phyloP scores from a whole-genome alignment of 768 basidiomycete genomes.

The Suillus spraguei region DNA sequence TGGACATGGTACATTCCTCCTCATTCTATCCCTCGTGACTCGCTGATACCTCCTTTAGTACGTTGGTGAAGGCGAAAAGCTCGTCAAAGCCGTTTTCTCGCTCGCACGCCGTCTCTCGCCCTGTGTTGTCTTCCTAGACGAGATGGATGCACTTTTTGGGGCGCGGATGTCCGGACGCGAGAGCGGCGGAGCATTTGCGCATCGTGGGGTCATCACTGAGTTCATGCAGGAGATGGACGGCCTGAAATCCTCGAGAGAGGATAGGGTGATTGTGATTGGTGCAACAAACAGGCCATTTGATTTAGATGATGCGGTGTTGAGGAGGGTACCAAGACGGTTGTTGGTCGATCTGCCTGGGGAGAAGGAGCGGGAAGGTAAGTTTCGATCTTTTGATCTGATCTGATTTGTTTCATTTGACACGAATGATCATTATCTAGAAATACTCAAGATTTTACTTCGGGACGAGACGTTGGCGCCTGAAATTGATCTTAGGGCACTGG shows the following conservation, averaged over 20 bases:
- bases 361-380: slow-evolving; percentile 80
- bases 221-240: slow-evolving; percentile 99
- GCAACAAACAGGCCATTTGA: slow-evolving; percentile 94
- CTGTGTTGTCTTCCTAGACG: slow-evolving; percentile 93
- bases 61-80: slow-evolving; percentile 88
- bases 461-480: slow-evolving; percentile 73
- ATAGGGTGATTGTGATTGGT: slow-evolving; percentile 88
- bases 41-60: slow-evolving; percentile 48
- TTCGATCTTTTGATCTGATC: not conserved
- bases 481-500: slow-evolving; percentile 59
- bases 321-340: slow-evolving; percentile 83
- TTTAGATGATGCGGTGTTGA: slow-evolving; percentile 88
- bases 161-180: slow-evolving; percentile 79
- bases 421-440: slow-evolving; percentile 51
- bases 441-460: slow-evolving; percentile 84
- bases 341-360: slow-evolving; percentile 89
- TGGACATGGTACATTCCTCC: slow-evolving; percentile 78
- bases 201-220: slow-evolving; percentile 87
- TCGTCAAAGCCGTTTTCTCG: slow-evolving; percentile 86
- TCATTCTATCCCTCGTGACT: slow-evolving; percentile 7
- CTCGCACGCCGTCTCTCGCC: slow-evolving; percentile 85
- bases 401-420: slow-evolving; percentile 11
- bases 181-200: slow-evolving; percentile 78
- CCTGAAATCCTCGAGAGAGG: slow-evolving; percentile 74
- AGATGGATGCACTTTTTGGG: slow-evolving; percentile 91